These are phyloP conservation scores for Leccinum pellstonianum DNA, from an alignment of 768 basidiomycete genomes.

Conservation along the genomic window DNA sequence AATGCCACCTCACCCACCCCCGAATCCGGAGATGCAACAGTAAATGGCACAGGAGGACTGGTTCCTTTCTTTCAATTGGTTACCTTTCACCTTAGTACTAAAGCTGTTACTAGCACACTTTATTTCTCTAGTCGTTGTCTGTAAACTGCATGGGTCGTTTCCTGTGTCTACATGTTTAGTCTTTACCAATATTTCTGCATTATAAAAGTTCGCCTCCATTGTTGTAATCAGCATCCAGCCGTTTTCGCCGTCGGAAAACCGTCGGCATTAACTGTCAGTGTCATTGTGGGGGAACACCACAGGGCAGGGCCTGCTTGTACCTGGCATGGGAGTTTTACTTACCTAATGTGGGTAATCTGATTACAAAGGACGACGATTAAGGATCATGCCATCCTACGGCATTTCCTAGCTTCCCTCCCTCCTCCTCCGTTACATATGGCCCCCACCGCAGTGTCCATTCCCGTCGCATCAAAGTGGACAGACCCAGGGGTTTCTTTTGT, in stretches of 20 bases:
- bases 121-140: constrained; percentile 2
- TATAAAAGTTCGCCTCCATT: background rate
- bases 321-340: constrained; percentile 7
- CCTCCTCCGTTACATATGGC: constrained; percentile 43
- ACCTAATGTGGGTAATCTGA: constrained; percentile 24
- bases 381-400: background rate
- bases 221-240: too few relatives aligned
- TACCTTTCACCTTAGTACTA: constrained; percentile 6
- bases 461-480: constrained; percentile 18
- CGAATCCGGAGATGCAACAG: constrained; percentile 35
- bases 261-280: background rate
- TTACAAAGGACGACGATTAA: constrained; percentile 16
- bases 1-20: constrained; percentile 37
- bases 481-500: constrained; percentile 23
- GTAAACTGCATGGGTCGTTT: constrained; percentile 1
- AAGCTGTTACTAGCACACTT: constrained; percentile 1
- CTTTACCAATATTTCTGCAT: background rate
- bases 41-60: constrained; percentile 4
- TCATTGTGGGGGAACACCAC: too few relatives aligned
- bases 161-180: background rate
- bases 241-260: background rate
- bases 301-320: background rate
- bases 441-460: constrained; percentile 42
- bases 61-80: background rate
- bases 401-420: background rate